Conservation (phyloP, 345 rosid genomes). For the Fremontodendron californicum region DNA sequence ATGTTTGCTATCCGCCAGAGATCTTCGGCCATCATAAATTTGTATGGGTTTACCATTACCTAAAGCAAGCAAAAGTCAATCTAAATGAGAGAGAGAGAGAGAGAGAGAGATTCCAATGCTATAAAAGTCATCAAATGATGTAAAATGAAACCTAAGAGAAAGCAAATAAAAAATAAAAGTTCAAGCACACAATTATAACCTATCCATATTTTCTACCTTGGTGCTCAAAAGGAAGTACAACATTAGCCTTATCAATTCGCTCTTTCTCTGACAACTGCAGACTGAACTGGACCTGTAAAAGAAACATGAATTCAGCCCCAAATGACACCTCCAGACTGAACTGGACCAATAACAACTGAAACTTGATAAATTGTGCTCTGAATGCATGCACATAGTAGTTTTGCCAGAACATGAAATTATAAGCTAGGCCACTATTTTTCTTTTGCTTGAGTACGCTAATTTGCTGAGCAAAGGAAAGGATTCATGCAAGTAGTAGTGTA, state of each 20-base stretch:
- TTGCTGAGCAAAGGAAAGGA: background rate
- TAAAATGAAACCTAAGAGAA: background rate
- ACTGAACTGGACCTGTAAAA: conserved; percentile 73
- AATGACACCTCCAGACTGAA: background rate
- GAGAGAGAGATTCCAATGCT: background rate
- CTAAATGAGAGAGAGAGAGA: background rate
- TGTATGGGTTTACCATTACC: conserved; percentile 70
- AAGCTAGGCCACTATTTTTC: background rate
- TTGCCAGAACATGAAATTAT: background rate
- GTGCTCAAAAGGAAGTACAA: conserved; percentile 94
- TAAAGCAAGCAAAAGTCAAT: conserved; percentile 26
- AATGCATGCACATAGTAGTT: background rate
- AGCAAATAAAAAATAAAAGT: background rate
- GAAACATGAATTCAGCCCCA: conserved; percentile 12
- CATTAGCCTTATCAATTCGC: conserved; percentile 65
- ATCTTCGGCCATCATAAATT: conserved; percentile 79
- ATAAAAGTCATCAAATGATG: background rate
- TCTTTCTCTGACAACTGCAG: conserved; percentile 81
- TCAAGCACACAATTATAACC: background rate
- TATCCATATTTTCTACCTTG: conserved; percentile 52
- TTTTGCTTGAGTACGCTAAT: background rate
- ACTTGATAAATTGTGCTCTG: background rate
- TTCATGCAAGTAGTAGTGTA: background rate
- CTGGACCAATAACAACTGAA: background rate
- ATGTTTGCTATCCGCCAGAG: conserved; percentile 34